Evolutionary conservation across 2,329 filamentous ascomycete genomes (phyloP).

Genomic region (Graphilbum fragrans): DNA sequence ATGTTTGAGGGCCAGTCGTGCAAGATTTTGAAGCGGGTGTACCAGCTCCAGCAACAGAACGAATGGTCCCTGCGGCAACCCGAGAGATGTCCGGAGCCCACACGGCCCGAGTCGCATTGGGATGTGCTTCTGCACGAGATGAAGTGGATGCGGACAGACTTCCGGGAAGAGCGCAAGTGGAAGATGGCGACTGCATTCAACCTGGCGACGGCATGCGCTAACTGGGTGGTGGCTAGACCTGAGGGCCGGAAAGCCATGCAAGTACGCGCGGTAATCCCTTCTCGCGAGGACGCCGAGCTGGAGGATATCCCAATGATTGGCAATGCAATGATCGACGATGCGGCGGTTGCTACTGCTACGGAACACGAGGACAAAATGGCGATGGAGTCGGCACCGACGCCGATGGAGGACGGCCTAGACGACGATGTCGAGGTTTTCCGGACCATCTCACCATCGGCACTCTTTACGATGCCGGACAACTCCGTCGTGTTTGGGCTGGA

Average conservation of each 20-base stretch:
- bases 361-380: constrained; percentile 10
- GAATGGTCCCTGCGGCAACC: constrained; percentile 89
- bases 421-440: constrained; percentile 19
- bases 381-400: constrained; percentile 16
- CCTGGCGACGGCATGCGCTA: constrained; percentile 70
- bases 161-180: constrained; percentile 88
- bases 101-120: constrained; percentile 65
- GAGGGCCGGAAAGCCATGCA: constrained; percentile 58
- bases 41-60: constrained; percentile 79
- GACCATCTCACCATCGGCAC: constrained; percentile 57
- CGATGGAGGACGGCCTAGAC: constrained; percentile 30
- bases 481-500: constrained; percentile 71
- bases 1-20: constrained; percentile 81
- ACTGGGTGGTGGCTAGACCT: constrained; percentile 57
- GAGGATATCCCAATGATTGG: constrained; percentile 9
- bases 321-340: constrained; percentile 11
- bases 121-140: constrained; percentile 82
- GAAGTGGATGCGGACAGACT: constrained; percentile 98
- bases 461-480: constrained; percentile 72
- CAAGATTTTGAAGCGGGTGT: constrained; percentile 74
- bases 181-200: constrained; percentile 72
- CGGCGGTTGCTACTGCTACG: background rate
- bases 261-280: constrained; percentile 43
- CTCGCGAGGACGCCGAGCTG: constrained; percentile 22
- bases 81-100: constrained; percentile 71